These are phyloP conservation scores for Pseudocercospora musae DNA, from an alignment of 2,329 filamentous ascomycete genomes.

Conservation along the genomic window DNA sequence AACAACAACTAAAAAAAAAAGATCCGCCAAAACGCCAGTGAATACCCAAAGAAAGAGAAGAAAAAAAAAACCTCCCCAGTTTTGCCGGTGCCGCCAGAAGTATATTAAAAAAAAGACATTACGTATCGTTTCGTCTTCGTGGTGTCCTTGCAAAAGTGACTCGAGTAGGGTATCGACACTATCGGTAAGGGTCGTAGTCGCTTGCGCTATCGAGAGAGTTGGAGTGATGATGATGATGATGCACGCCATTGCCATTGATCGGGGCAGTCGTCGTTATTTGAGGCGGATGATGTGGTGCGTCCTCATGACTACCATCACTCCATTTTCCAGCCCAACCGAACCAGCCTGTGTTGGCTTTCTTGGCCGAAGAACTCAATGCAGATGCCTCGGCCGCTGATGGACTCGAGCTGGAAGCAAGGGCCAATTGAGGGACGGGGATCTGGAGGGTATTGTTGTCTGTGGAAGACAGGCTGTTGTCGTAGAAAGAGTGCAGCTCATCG, in stretches of 20 bases:
- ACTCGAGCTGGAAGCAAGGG: background rate
- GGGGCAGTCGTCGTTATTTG: background rate
- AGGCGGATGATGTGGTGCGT: background rate
- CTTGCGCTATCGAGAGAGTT: constrained; percentile 12
- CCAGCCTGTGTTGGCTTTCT: constrained; percentile 23
- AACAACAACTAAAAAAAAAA: no score
- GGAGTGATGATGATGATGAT: constrained; percentile 10
- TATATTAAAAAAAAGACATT: background rate
- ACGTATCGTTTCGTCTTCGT: background rate
- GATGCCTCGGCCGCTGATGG: background rate
- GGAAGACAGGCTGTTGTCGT: constrained; percentile 20
- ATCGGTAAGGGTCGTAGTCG: constrained; percentile 26
- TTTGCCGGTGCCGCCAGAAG: background rate
- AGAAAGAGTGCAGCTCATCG: constrained; percentile 25
- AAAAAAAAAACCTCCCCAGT: background rate
- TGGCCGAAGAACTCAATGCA: background rate
- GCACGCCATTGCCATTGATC: constrained; percentile 3
- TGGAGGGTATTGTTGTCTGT: constrained; percentile 10
- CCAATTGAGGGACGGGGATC: constrained; percentile 14
- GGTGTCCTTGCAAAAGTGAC: background rate
- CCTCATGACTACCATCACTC: constrained; percentile 15
- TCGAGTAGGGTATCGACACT: constrained; percentile 16
- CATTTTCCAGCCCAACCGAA: constrained; percentile 26
- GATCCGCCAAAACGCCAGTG: background rate
- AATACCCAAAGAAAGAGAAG: background rate